A percentile compares a stretch with the other conserved stretches of the same genome.
Conservation (phyloP, 2,329 filamentous ascomycete genomes). For the Teratosphaeriaceae sp. region DNA sequence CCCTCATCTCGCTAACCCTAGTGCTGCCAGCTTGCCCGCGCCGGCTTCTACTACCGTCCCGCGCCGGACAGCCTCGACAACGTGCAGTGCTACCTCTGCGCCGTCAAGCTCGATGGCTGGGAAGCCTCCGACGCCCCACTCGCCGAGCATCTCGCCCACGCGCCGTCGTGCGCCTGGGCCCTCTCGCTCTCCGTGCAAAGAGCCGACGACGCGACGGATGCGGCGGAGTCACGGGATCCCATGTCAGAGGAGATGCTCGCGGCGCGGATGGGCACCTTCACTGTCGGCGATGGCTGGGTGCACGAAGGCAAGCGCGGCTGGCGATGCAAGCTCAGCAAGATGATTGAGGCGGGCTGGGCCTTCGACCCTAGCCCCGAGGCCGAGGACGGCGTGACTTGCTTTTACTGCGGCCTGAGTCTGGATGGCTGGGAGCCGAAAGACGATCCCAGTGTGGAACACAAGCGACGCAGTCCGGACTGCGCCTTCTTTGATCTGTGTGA, state of each 20-base stretch:
- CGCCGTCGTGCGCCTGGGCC: constrained; percentile 80
- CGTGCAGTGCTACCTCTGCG: constrained; percentile 80
- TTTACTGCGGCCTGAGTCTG: constrained; percentile 81
- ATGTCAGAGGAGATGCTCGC: constrained; percentile 62
- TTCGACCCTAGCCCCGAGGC: constrained; percentile 79
- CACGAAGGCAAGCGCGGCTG: constrained; percentile 83
- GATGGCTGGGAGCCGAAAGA: constrained; percentile 94
- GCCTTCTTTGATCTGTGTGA: constrained; percentile 70
- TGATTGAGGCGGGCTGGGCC: constrained; percentile 89
- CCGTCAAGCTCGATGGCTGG: constrained; percentile 83
- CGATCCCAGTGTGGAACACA: constrained; percentile 87
- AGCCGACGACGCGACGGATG: no score
- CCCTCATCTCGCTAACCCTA: constrained; percentile 5
- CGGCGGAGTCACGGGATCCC: constrained; percentile 65
- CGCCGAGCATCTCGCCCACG: constrained; percentile 77
- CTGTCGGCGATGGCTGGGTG: constrained; percentile 63
- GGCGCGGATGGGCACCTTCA: constrained; percentile 78
- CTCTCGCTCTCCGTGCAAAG: constrained; percentile 52
- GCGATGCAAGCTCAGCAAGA: constrained; percentile 85
- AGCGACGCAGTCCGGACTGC: constrained; percentile 69
- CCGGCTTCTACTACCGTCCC: constrained; percentile 87
- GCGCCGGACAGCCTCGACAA: constrained; percentile 73
- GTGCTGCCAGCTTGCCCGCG: constrained; percentile 88
- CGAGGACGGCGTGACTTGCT: constrained; percentile 78
- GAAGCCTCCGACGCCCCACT: constrained; percentile 79